Evolutionary conservation across 1,284 basidiomycete species (phyloP).

Genomic region (Ustilago sp.): DNA sequence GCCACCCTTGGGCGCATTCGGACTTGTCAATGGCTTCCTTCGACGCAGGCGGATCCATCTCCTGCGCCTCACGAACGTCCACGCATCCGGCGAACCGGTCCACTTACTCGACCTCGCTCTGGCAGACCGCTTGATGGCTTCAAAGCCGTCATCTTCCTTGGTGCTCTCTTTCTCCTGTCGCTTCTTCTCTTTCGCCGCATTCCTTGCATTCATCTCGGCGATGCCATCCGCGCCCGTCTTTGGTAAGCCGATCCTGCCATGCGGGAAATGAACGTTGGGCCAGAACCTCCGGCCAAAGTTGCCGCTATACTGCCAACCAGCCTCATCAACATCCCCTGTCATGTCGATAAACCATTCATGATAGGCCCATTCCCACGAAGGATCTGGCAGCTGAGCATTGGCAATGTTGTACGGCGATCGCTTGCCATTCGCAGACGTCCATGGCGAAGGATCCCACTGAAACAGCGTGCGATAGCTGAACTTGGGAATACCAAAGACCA

Average conservation of each 20-base stretch:
- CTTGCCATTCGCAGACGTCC: constrained; percentile 55
- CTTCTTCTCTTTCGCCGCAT: constrained; percentile 38
- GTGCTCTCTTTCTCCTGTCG: constrained; percentile 46
- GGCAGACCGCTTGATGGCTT: constrained; percentile 63
- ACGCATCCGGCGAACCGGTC: constrained; percentile 55
- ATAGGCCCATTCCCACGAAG: constrained; percentile 68
- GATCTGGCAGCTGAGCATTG: constrained; percentile 67
- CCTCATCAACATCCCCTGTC: constrained; percentile 68
- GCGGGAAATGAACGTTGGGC: constrained; percentile 47
- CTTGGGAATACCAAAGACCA: constrained; percentile 66
- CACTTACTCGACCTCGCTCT: constrained; percentile 57
- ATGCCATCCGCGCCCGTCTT: constrained; percentile 47
- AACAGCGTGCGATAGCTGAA: constrained; percentile 65
- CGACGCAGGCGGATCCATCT: constrained; percentile 66
- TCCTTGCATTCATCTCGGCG: constrained; percentile 51
- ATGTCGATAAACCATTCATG: constrained; percentile 68
- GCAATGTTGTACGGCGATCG: constrained; percentile 64
- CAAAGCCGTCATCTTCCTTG: constrained; percentile 64
- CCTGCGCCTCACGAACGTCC: constrained; percentile 64
- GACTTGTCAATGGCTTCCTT: constrained; percentile 28
- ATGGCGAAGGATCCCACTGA: constrained; percentile 65
- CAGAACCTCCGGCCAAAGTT: constrained; percentile 59
- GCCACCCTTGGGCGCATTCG: constrained; percentile 2
- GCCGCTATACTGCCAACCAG: constrained; percentile 68
- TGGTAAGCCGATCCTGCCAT: constrained; percentile 45